Evolutionary conservation across 306 rosid species (phyloP).

Genomic region (Malus sieversii): DNA sequence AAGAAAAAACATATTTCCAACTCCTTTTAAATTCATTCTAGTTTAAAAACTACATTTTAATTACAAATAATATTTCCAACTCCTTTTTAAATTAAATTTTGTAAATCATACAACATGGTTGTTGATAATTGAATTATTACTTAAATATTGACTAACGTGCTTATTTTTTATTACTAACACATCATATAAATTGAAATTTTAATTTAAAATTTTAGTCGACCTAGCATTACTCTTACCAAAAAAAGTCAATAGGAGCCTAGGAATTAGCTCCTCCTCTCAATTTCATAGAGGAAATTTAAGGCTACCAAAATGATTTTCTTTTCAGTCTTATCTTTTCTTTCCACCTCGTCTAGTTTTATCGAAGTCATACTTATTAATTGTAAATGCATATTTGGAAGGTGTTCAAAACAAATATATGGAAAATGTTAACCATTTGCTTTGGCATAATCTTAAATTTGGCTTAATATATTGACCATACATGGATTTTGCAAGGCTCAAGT

Average conservation of each 20-base stretch:
- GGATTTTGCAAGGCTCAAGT: neutral
- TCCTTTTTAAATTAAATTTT: no score
- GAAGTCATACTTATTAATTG: neutral
- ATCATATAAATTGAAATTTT: no score
- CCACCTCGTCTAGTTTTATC: neutral
- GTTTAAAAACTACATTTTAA: conserved; percentile 1
- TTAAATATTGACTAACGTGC: no score
- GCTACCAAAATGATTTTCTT: neutral
- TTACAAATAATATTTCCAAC: no score
- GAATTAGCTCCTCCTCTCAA: neutral
- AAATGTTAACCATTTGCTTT: neutral
- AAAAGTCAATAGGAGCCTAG: neutral
- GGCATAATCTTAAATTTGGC: neutral
- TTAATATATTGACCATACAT: neutral
- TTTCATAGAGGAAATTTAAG: neutral
- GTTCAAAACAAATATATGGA: neutral
- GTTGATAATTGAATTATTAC: no score
- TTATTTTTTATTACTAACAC: no score
- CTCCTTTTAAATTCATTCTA: neutral
- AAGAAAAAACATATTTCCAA: neutral
- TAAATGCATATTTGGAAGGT: no score
- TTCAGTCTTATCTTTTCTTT: neutral
- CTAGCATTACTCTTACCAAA: no score
- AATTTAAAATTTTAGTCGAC: no score
- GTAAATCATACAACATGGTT: no score